Percentiles rank a stretch among this genome's conserved stretches.
Conservation (phyloP, 306 rosid genomes). For the Vigna nakashimae region DNA sequence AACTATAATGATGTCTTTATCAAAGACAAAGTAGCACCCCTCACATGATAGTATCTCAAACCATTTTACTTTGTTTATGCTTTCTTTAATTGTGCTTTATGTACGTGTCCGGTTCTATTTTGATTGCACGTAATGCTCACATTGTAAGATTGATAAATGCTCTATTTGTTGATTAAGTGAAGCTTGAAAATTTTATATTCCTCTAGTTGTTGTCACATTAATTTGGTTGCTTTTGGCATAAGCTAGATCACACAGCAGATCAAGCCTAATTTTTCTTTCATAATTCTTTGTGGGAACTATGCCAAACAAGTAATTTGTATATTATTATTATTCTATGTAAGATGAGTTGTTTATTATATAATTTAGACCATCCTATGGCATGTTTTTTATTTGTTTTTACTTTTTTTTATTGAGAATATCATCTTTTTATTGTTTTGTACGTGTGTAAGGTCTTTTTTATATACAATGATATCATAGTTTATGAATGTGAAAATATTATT, state of each 20-base stretch:
- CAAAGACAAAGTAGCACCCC: not conserved
- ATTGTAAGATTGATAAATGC: not conserved
- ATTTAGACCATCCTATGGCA: no score
- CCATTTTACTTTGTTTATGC: not conserved
- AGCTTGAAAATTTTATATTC: not conserved
- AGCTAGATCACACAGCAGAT: constrained; percentile 10
- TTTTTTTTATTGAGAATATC: no score
- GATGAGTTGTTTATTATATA: no score
- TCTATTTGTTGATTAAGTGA: constrained; percentile 14
- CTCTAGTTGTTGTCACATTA: not conserved
- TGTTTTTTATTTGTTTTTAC: no score
- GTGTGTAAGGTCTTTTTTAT: no score
- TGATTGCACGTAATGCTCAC: not conserved
- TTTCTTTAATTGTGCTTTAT: not conserved
- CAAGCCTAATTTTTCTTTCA: not conserved
- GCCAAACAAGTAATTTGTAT: no score
- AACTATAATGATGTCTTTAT: not conserved
- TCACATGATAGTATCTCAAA: not conserved
- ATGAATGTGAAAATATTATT: no score
- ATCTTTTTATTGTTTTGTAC: no score
- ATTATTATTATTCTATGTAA: no score
- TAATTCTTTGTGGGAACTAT: not conserved
- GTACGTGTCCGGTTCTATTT: not conserved
- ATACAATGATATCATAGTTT: no score
- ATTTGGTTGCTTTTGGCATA: constrained; percentile 31